phyloP scores from a whole-genome alignment of 2,329 filamentous ascomycete species.

The Aspergillus fischeri region DNA sequence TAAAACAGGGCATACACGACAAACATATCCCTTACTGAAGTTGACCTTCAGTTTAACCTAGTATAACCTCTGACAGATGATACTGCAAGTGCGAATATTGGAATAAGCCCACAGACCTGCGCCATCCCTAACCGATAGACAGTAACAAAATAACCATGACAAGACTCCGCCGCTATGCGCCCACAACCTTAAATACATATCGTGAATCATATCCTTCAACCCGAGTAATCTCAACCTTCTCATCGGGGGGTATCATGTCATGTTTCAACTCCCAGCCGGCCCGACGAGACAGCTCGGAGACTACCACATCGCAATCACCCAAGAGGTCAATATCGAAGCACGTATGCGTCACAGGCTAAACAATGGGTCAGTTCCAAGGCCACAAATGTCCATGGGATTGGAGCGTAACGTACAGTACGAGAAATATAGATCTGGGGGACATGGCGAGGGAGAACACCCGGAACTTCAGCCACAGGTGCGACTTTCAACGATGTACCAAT shows the following conservation, averaged over 20 bases:
- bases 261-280: constrained; percentile 77
- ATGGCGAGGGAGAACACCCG: constrained; percentile 69
- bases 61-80: background rate
- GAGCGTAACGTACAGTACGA: constrained; percentile 54
- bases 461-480: constrained; percentile 88
- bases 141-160: constrained; percentile 18
- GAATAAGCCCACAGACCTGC: constrained; percentile 14
- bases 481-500: constrained; percentile 97
- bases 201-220: constrained; percentile 47
- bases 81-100: background rate
- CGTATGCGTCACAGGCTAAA: constrained; percentile 72
- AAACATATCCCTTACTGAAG: background rate
- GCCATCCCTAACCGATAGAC: constrained; percentile 23
- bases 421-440: constrained; percentile 91
- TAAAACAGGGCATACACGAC: background rate
- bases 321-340: constrained; percentile 95
- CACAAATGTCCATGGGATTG: background rate
- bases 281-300: constrained; percentile 77
- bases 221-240: constrained; percentile 55
- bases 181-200: constrained; percentile 39
- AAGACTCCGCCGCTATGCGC: constrained; percentile 37
- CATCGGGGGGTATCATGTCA: constrained; percentile 71
- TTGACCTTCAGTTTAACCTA: background rate
- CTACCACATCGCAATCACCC: constrained; percentile 90
- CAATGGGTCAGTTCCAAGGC: background rate